These are phyloP conservation scores for Xylaria sp. DNA, from an alignment of 495 filamentous ascomycete species.

Conservation along the genomic window DNA sequence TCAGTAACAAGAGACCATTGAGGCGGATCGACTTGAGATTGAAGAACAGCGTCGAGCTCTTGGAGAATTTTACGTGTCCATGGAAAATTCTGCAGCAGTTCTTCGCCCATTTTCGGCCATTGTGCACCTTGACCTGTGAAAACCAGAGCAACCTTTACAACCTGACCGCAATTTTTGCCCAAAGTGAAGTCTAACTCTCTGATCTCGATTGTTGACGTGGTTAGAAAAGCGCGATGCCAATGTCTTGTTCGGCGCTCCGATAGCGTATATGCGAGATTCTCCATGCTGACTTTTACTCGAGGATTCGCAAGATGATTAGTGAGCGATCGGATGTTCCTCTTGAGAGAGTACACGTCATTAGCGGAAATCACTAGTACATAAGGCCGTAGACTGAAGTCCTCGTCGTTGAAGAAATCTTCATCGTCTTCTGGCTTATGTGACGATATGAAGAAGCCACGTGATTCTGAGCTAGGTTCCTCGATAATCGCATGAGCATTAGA, in stretches of 20 bases:
- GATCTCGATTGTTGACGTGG: slow-evolving; percentile 14
- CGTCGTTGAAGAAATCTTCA: background rate
- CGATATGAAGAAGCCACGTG: background rate
- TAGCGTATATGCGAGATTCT: slow-evolving; percentile 40
- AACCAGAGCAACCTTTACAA: slow-evolving; percentile 41
- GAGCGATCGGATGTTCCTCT: background rate
- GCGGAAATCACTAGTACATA: background rate
- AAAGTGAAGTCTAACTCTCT: background rate
- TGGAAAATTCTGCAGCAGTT: slow-evolving; percentile 34
- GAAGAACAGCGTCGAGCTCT: slow-evolving; percentile 26
- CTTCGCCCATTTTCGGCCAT: slow-evolving; percentile 50
- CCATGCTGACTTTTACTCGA: slow-evolving; percentile 10
- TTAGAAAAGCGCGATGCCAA: slow-evolving; percentile 32
- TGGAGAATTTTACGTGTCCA: background rate
- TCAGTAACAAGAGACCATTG: slow-evolving; percentile 31
- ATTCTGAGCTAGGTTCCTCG: background rate
- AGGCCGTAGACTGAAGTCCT: background rate
- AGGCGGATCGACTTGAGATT: slow-evolving; percentile 14
- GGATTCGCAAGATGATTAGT: background rate
- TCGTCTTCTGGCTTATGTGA: background rate
- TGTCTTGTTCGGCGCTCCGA: slow-evolving; percentile 30
- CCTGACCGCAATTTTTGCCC: background rate
- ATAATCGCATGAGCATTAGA: background rate
- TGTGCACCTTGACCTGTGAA: slow-evolving; percentile 57
- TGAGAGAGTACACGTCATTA: slow-evolving; percentile 31